Percentiles rank a stretch among this genome's conserved stretches.
These are phyloP conservation scores for Rheum nobile DNA, from an alignment of 148 eudicot genomes.

Conservation along the genomic window DNA sequence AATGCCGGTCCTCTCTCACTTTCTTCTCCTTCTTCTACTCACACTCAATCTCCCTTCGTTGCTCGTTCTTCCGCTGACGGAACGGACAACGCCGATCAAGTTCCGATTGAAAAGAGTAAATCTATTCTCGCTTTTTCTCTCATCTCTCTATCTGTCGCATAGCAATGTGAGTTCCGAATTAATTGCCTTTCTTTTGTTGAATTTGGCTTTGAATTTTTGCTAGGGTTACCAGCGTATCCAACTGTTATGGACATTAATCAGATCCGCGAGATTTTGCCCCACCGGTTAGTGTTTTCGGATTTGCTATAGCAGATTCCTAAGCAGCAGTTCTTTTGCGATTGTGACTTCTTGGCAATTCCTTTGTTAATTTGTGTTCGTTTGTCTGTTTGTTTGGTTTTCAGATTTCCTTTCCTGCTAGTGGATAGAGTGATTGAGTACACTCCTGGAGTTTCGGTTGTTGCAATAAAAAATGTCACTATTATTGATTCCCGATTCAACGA, in stretches of 20 bases:
- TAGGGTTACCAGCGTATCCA: slow-evolving; percentile 77
- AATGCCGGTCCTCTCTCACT: slow-evolving; percentile 31
- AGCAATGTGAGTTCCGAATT: not conserved
- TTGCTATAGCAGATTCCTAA: not conserved
- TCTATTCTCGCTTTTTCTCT: not conserved
- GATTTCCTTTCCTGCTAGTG: slow-evolving; percentile 86
- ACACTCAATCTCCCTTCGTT: slow-evolving; percentile 12
- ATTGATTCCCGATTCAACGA: no score
- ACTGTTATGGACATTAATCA: slow-evolving; percentile 86
- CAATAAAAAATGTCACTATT: slow-evolving; percentile 90
- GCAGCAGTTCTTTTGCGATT: not conserved
- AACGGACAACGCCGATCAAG: slow-evolving; percentile 20
- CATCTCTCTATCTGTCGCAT: not conserved
- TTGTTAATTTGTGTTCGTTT: not conserved
- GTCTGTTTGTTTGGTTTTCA: slow-evolving; percentile 4
- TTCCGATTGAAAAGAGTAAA: slow-evolving; percentile 69
- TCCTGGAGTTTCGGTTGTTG: slow-evolving; percentile 88
- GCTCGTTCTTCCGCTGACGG: slow-evolving; percentile 23
- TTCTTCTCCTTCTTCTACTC: slow-evolving; percentile 19
- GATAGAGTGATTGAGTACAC: slow-evolving; percentile 93
- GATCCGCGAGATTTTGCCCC: slow-evolving; percentile 89
- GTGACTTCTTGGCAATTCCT: not conserved
- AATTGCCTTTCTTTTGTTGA: not conserved
- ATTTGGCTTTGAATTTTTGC: not conserved
- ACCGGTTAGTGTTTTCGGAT: slow-evolving; percentile 37